Evolutionary conservation across 148 eudicot genomes (phyloP).

Genomic region (Vaccinium macrocarpon): DNA sequence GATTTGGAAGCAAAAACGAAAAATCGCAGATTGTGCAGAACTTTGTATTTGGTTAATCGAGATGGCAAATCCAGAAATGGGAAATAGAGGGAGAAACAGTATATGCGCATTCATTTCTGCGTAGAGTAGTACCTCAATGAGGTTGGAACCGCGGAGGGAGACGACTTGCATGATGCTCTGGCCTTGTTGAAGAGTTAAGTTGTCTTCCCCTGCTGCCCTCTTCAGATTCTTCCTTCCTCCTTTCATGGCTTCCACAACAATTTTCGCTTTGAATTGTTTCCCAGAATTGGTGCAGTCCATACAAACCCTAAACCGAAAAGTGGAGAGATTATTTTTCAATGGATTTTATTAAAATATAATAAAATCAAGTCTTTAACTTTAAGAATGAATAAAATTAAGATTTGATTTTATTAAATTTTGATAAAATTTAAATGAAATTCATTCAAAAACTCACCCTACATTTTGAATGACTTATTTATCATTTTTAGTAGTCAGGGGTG

Average conservation of each 20-base stretch:
- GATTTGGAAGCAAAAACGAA: neutral
- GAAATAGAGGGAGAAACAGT: neutral
- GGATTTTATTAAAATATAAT: too few species aligned
- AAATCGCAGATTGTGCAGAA: neutral
- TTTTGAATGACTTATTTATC: too few species aligned
- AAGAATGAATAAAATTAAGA: too few species aligned
- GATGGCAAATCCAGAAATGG: neutral
- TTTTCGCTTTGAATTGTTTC: neutral
- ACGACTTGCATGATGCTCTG: constrained; percentile 83
- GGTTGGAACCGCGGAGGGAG: constrained; percentile 80
- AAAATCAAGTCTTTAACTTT: too few species aligned
- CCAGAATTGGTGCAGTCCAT: neutral
- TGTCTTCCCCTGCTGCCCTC: constrained; percentile 61
- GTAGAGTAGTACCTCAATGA: constrained; percentile 55
- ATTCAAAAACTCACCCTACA: too few species aligned
- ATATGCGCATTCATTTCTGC: neutral
- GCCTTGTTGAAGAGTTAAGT: constrained; percentile 47
- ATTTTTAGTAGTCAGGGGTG: too few species aligned
- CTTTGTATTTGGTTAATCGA: neutral
- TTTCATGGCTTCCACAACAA: constrained; percentile 29
- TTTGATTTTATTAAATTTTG: too few species aligned
- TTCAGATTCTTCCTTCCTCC: constrained; percentile 93
- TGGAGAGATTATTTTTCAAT: too few species aligned
- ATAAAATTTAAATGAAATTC: too few species aligned
- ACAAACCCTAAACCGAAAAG: neutral